Base-by-base conservation (phyloP, 768 basidiomycete species). In the Pilatotrama ljubarskyi region DNA sequence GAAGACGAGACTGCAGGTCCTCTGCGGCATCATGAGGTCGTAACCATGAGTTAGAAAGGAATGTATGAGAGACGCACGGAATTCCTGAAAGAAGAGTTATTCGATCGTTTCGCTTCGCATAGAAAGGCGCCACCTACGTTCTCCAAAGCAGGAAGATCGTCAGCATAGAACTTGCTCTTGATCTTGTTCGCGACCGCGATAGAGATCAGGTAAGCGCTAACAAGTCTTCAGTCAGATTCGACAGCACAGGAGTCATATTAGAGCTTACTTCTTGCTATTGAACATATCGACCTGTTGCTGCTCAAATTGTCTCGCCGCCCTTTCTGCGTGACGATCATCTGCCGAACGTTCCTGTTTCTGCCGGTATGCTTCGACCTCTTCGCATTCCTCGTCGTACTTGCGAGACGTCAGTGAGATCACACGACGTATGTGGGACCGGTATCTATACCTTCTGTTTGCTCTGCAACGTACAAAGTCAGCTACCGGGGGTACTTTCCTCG, bases 381-480 rank as follows among this genome's bases (percentile, higher is more conserved):
- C 68, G 69, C 92, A 93, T 64, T 91, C 85, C 26, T 85, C 86
- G 64, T 93, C 88, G 67, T 93, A 93, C 91, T 93, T 62, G 46
- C 42, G 18, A 62, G 29, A 25, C 18, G 26, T 62, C 14, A 58
- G 24, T 29, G 29, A 15, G 29, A n/a, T n/a, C n/a, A n/a, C n/a
- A n/a, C n/a, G n/a, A n/a, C n/a, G n/a, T n/a, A n/a, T n/a, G n/a
- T n/a, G n/a, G n/a, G n/a, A n/a, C n/a, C n/a, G n/a, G n/a, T n/a
- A n/a, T 44, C 37, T 42, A 22, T 60, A 85, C 87, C 80, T 87
- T 88, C 68, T 84, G 82, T 72, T 87, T 87, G 57, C 76, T 80
- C 87, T 89, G 62, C 41, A 50, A 29, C 5, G 42, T 14, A 25
- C 11, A 14, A 4, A 5, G n/a, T 37, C 38, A 56, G 52, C 43